Percentiles rank a stretch among this genome's conserved stretches.
These are phyloP conservation scores for Lepiota brunneoincarnata DNA, from an alignment of 768 basidiomycete genomes.

Conservation along the genomic window DNA sequence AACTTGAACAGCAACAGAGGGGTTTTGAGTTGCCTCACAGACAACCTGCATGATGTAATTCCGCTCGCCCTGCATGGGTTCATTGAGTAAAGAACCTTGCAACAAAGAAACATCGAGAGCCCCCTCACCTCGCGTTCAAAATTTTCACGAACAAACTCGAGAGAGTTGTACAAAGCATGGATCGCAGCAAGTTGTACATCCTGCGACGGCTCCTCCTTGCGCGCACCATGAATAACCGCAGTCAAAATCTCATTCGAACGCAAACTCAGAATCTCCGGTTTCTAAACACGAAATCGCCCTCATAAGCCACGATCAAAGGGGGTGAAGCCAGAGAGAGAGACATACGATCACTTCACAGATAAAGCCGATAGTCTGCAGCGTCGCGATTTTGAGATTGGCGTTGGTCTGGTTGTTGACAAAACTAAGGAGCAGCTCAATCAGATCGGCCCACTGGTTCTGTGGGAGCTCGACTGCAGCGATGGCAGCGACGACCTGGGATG, in stretches of 20 bases:
- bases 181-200: conserved; percentile 95
- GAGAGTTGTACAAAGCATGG: conserved; percentile 88
- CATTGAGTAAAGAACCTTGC: conserved; percentile 12
- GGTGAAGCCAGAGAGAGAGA: conserved; percentile 21
- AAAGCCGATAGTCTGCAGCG: conserved; percentile 93
- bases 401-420: conserved; percentile 79
- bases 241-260: conserved; percentile 98
- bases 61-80: conserved; percentile 78
- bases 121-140: conserved; percentile 89
- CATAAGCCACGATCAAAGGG: conserved; percentile 11
- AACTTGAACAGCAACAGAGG: conserved; percentile 81
- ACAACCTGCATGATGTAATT: conserved; percentile 99
- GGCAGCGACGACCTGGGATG: conserved; percentile 92
- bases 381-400: conserved; percentile 76
- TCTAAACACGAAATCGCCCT: conserved; percentile 56
- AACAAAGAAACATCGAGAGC: not conserved
- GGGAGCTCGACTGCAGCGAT: conserved; percentile 94
- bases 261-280: conserved; percentile 85
- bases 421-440: conserved; percentile 84
- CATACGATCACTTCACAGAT: conserved; percentile 96
- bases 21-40: conserved; percentile 94
- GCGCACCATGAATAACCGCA: conserved; percentile 95
- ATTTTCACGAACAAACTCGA: conserved; percentile 97
- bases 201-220: conserved; percentile 88
- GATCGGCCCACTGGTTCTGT: conserved; percentile 81